These are phyloP conservation scores for Priceomyces haplophilus DNA, from an alignment of 805 yeast genomes.

Conservation along the genomic window DNA sequence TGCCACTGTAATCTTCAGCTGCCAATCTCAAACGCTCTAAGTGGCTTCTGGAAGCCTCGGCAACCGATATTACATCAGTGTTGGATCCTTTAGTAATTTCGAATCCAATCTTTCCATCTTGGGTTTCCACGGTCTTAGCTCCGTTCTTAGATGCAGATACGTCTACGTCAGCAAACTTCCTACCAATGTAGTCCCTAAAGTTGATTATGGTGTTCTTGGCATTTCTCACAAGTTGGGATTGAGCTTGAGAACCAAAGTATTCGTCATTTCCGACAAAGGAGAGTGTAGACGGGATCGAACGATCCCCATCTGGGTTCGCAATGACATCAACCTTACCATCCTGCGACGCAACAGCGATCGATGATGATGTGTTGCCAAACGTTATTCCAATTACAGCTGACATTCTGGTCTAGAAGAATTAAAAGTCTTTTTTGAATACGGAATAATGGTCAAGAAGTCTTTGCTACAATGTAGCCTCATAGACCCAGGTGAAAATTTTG, in stretches of 20 bases:
- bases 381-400: conserved; percentile 82
- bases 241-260: conserved; percentile 96
- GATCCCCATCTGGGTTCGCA: conserved; percentile 99
- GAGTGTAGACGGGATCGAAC: conserved; percentile 89
- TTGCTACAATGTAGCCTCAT: background rate
- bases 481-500: conserved; percentile 1
- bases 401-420: conserved; percentile 18
- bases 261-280: conserved; percentile 93
- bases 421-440: background rate
- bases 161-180: conserved; percentile 62
- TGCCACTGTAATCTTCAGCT: conserved; percentile 91
- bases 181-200: conserved; percentile 92
- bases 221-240: conserved; percentile 88
- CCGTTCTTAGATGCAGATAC: conserved; percentile 48
- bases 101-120: conserved; percentile 68
- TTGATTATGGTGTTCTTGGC: conserved; percentile 80
- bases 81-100: conserved; percentile 51
- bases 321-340: conserved; percentile 96
- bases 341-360: conserved; percentile 79
- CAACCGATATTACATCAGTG: conserved; percentile 59
- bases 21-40: conserved; percentile 76
- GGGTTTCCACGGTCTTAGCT: conserved; percentile 55
- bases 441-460: background rate
- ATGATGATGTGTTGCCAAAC: conserved; percentile 93
- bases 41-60: conserved; percentile 81